A percentile compares a stretch with the other conserved stretches of the same genome.
These are phyloP conservation scores for Aureobasidium musti DNA, from an alignment of 2,329 filamentous ascomycete genomes.

Conservation along the genomic window DNA sequence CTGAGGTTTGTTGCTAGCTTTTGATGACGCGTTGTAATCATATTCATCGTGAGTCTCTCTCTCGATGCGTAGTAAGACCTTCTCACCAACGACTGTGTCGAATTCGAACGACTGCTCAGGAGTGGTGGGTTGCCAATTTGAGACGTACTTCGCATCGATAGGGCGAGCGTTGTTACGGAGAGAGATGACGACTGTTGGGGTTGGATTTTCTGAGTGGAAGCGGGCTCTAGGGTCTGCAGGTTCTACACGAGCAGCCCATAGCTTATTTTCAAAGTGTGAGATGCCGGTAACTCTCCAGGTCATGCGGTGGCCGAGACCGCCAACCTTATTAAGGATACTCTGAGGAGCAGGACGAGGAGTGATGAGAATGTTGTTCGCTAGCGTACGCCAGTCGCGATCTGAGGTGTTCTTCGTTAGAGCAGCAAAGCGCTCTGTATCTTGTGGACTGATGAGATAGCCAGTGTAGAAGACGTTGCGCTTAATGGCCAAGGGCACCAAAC, in stretches of 20 bases:
- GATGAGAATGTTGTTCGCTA: constrained; percentile 91
- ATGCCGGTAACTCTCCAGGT: constrained; percentile 80
- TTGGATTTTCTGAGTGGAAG: constrained; percentile 76
- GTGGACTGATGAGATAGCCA: constrained; percentile 76
- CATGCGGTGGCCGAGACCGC: constrained; percentile 81
- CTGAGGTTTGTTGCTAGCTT: constrained; percentile 55
- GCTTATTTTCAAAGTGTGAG: constrained; percentile 71
- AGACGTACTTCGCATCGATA: constrained; percentile 75
- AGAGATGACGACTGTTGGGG: constrained; percentile 79
- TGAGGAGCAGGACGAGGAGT: constrained; percentile 72
- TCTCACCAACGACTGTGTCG: constrained; percentile 83
- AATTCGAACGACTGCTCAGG: constrained; percentile 72
- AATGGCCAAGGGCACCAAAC: constrained; percentile 63
- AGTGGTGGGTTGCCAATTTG: constrained; percentile 70
- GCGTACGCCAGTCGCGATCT: constrained; percentile 66
- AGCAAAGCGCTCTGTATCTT: constrained; percentile 71
- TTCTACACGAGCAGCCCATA: constrained; percentile 83
- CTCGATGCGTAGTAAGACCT: constrained; percentile 79
- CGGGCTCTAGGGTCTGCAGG: constrained; percentile 68
- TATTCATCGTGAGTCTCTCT: constrained; percentile 59
- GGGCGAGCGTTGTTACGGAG: constrained; percentile 73
- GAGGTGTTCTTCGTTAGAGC: constrained; percentile 63
- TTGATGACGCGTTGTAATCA: constrained; percentile 60
- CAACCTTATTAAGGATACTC: constrained; percentile 76
- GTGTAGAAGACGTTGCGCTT: constrained; percentile 78